Percentiles rank a stretch among this genome's conserved stretches.
Evolutionary conservation across 495 filamentous ascomycete species (phyloP).

Genomic region (Podospora comata): DNA sequence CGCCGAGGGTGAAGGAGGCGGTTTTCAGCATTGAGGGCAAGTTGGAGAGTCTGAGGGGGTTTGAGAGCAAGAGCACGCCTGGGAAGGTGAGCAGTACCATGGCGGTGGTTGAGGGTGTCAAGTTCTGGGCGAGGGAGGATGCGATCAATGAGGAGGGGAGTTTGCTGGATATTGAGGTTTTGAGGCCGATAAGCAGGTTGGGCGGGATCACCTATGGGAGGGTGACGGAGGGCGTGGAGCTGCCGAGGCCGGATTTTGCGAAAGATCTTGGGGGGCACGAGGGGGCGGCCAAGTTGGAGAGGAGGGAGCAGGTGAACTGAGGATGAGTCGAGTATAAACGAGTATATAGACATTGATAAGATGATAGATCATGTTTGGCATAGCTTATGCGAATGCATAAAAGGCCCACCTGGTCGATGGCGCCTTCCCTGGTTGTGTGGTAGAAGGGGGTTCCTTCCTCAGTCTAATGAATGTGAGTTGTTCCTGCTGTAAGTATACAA

Average conservation of each 20-base stretch:
- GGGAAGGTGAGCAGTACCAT: slow-evolving; percentile 72
- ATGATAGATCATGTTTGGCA: too few species aligned
- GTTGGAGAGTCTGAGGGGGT: slow-evolving; percentile 69
- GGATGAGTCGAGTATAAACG: background rate
- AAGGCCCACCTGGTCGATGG: too few species aligned
- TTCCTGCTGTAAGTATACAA: background rate
- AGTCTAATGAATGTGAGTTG: too few species aligned
- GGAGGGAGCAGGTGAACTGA: background rate
- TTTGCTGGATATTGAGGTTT: slow-evolving; percentile 63
- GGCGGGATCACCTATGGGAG: slow-evolving; percentile 84
- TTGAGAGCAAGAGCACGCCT: slow-evolving; percentile 62
- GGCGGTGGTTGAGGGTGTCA: slow-evolving; percentile 76
- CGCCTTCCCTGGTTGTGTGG: too few species aligned
- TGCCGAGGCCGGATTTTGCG: slow-evolving; percentile 68
- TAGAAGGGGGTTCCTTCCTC: too few species aligned
- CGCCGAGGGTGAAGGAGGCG: slow-evolving; percentile 75
- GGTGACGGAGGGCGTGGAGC: slow-evolving; percentile 67
- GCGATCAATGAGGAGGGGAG: slow-evolving; percentile 74
- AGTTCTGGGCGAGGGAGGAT: slow-evolving; percentile 89
- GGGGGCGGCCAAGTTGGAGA: slow-evolving; percentile 37
- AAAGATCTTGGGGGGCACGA: slow-evolving; percentile 42
- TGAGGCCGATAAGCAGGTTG: slow-evolving; percentile 73
- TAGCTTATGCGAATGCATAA: background rate
- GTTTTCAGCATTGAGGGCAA: slow-evolving; percentile 78
- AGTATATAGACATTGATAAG: background rate